phyloP scores from a whole-genome alignment of 306 rosid genomes.

The Pterocarpus santalinus region DNA sequence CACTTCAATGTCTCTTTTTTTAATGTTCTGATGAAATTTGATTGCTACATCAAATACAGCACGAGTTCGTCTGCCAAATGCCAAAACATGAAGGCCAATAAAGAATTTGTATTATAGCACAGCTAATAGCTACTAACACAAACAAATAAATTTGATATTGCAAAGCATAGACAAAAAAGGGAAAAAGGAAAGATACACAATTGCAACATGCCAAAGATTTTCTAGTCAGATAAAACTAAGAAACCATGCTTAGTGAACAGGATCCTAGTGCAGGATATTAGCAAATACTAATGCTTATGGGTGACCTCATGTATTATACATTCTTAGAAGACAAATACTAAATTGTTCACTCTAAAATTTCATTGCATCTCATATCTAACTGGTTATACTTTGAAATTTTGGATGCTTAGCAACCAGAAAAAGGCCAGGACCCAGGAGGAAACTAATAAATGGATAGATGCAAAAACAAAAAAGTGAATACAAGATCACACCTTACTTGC shows the following conservation, averaged over 20 bases:
- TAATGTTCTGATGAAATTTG: conserved; percentile 67
- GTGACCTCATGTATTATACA: too few species aligned
- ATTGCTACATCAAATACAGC: conserved; percentile 63
- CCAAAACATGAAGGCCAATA: conserved; percentile 16
- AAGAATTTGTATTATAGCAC: background rate
- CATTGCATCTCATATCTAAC: too few species aligned
- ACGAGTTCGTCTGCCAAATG: conserved; percentile 67
- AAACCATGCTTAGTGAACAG: background rate
- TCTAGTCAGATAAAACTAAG: background rate
- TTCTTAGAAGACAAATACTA: too few species aligned
- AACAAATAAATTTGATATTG: background rate
- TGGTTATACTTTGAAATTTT: too few species aligned
- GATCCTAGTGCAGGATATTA: background rate
- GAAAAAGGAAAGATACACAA: background rate
- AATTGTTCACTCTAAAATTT: too few species aligned
- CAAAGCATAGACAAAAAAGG: background rate
- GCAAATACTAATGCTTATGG: too few species aligned
- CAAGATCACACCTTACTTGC: background rate
- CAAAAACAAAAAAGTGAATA: background rate
- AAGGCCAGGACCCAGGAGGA: too few species aligned
- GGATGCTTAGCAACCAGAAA: too few species aligned
- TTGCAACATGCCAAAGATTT: conserved; percentile 1
- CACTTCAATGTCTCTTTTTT: conserved; percentile 73
- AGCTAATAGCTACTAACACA: background rate
- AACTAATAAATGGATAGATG: too few species aligned